Base-by-base conservation (phyloP, 352 stramenopile genomes). In the Globisporangium abappressorium region DNA sequence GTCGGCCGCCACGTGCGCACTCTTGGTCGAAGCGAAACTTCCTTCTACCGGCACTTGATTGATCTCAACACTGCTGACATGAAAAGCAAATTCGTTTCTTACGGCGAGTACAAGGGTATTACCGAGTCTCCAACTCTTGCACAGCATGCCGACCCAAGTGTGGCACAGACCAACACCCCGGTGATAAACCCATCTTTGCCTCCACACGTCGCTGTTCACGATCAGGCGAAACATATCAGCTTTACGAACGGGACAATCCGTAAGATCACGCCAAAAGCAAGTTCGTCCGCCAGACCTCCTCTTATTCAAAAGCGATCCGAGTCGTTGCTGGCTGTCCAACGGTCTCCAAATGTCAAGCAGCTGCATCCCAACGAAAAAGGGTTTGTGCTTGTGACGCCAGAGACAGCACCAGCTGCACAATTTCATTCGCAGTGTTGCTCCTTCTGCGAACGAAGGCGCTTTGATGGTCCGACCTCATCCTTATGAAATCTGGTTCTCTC, bases 401-500 rank as follows among this genome's bases (percentile, higher is more conserved):
- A 2, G 11, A 4, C 14, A 57, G 12, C 12, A 34, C 3, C 51
- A 57, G 51, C 51, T 30, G 12, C 12, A 2, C 46, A 26, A 54
- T 22, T 54, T 22, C 46, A 18, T 47, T 47, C 41, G 12, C 41
- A 47, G 15, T 8, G 41, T n/a, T 47, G 18, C 5, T 47, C 41
- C 41, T 47, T 47, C 41, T n/a, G 6, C 41, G 15, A 47, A 47
- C 14, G 41, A 47, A 47, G 6, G 41, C 14, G 15, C 41, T 47
- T 47, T 47, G 41, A n/a, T 47, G 41, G 41, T 47, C 41, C 41
- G 41, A n/a, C n/a, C 41, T 47, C 41, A 15, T 47, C 43, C 69
- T 43, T 76, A 72, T 22, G 68, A 76, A 34, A 78, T 80, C 33
- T 80, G 74, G 74, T 51, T 73, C 55, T 63, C 76, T 7, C 69